A percentile compares a stretch with the other conserved stretches of the same genome.
Evolutionary conservation across 176 grass and related monocot genomes (phyloP).

Genomic region (Elymus sibiricus): DNA sequence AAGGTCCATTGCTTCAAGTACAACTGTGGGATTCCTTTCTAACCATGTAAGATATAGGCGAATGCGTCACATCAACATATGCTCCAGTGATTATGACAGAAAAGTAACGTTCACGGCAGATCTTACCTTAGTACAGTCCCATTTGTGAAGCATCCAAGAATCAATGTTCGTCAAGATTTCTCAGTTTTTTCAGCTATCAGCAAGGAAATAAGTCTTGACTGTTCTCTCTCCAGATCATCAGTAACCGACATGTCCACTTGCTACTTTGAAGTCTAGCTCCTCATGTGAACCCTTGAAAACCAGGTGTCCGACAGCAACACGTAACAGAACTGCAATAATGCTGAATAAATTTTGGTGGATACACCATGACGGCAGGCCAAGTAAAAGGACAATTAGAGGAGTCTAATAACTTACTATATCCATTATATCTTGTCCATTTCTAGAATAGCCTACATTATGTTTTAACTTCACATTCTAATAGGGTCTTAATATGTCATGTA

Average conservation of each 20-base stretch:
- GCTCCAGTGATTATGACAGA: conserved; percentile 16
- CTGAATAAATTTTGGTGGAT: not conserved
- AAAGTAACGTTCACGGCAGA: not conserved
- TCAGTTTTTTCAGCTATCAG: not conserved
- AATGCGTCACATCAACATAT: not conserved
- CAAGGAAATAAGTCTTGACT: not conserved
- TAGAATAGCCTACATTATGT: not conserved
- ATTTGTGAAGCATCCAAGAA: conserved; percentile 9
- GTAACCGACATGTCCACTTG: not conserved
- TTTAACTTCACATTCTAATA: not conserved
- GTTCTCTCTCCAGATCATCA: conserved; percentile 6
- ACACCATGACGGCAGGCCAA: not conserved
- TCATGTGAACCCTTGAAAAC: not conserved
- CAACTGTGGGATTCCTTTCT: conserved; percentile 17
- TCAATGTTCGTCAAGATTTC: not conserved
- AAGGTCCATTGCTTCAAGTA: not conserved
- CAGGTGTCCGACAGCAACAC: conserved; percentile 18
- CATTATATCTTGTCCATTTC: not conserved
- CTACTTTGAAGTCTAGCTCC: conserved; percentile 4
- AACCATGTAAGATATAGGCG: not conserved
- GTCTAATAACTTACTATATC: not conserved
- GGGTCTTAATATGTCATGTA: not conserved
- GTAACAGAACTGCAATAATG: conserved; percentile 23
- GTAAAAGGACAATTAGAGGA: not conserved
- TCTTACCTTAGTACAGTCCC: conserved; percentile 12